Percentiles rank a stretch among this genome's conserved stretches.
phyloP scores from a whole-genome alignment of 208 protist species.

The Herpetomonas muscarum region DNA sequence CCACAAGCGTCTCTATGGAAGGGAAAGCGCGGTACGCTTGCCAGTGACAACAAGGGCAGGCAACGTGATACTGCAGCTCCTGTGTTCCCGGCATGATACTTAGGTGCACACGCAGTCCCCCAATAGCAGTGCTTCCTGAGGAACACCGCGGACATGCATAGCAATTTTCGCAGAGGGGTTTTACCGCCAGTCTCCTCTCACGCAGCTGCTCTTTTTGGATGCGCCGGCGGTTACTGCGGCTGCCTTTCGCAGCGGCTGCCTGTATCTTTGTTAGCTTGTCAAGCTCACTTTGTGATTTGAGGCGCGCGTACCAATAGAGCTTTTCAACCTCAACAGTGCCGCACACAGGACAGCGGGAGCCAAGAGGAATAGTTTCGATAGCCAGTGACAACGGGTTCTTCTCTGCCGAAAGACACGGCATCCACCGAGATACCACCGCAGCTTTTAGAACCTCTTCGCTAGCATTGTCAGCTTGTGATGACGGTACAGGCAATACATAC shows the following conservation, averaged over 20 bases:
- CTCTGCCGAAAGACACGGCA: constrained; percentile 8
- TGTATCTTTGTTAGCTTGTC: constrained; percentile 6
- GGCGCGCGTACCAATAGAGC: constrained; percentile 18
- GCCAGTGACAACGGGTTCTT: not conserved
- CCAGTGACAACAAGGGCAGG: constrained; percentile 56
- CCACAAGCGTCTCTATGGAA: constrained; percentile 21
- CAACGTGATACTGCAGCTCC: constrained; percentile 33
- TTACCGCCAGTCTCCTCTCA: constrained; percentile 13
- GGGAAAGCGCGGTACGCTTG: constrained; percentile 26
- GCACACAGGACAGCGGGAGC: constrained; percentile 43
- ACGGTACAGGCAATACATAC: too few relatives aligned
- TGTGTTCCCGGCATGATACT: constrained; percentile 13
- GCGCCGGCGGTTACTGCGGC: constrained; percentile 2
- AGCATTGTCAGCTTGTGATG: too few relatives aligned
- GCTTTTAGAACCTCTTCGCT: not conserved
- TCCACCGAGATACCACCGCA: constrained; percentile 27
- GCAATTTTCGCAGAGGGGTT: constrained; percentile 29
- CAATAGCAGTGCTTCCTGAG: not conserved
- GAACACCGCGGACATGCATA: constrained; percentile 53
- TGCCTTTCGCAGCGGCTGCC: not conserved
- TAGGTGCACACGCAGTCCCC: not conserved
- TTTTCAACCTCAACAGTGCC: constrained; percentile 32
- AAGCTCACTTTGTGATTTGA: not conserved
- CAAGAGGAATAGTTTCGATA: constrained; percentile 25
- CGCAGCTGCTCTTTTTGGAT: constrained; percentile 13